Evolutionary conservation across 2,329 filamentous ascomycete genomes (phyloP).

Genomic region (Chrysosporium queenslandicum): DNA sequence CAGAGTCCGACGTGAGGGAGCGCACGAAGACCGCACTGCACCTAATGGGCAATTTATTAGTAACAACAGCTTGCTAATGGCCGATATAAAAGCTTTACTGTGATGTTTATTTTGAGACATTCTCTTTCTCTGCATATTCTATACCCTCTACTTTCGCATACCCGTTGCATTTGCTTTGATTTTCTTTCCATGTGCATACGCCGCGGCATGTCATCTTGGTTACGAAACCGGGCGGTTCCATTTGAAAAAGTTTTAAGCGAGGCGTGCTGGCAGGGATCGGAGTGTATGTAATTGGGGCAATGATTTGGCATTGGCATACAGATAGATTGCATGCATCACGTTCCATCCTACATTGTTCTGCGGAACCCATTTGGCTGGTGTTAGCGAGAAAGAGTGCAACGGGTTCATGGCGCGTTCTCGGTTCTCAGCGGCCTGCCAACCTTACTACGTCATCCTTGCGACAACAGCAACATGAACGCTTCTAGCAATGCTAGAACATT

Average conservation of each 20-base stretch:
- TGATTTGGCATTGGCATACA: neutral
- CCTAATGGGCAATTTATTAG: constrained; percentile 49
- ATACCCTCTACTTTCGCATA: constrained; percentile 1
- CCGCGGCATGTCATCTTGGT: neutral
- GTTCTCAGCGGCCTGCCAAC: too few relatives aligned
- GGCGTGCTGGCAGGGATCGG: neutral
- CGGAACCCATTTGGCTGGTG: too few relatives aligned
- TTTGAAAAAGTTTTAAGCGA: neutral
- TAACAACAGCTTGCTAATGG: neutral
- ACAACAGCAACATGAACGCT: too few relatives aligned
- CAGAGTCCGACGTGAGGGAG: constrained; percentile 72
- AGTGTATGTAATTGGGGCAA: neutral
- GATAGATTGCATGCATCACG: neutral
- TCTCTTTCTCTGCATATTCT: neutral
- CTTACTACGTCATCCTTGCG: too few relatives aligned
- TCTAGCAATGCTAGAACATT: too few relatives aligned
- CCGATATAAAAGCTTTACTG: neutral
- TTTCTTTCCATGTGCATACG: neutral
- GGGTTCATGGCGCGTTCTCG: too few relatives aligned
- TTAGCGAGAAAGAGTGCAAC: too few relatives aligned
- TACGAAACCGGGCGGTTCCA: neutral
- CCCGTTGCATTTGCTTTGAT: neutral
- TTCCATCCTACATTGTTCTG: neutral
- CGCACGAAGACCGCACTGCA: constrained; percentile 68
- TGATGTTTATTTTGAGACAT: neutral